Evolutionary conservation across 2,329 filamentous ascomycete species (phyloP).

Genomic region (Verticillium tricorpus): DNA sequence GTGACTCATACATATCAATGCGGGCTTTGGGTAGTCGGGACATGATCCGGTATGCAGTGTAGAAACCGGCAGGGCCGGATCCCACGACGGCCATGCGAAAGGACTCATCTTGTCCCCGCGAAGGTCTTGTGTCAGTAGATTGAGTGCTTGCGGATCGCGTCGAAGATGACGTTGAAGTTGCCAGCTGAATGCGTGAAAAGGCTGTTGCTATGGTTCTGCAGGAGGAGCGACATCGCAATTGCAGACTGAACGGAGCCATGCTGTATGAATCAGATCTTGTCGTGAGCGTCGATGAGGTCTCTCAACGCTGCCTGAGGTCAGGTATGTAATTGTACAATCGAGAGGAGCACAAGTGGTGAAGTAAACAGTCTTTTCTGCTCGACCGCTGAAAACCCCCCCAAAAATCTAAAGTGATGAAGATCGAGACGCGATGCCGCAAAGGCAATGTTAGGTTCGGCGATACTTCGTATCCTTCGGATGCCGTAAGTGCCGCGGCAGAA

Average conservation of each 20-base stretch:
- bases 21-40: slow-evolving; percentile 64
- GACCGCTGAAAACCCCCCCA: too few species aligned
- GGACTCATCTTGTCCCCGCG: slow-evolving; percentile 35
- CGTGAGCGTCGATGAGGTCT: background rate
- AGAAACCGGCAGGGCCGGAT: slow-evolving; percentile 94
- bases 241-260: background rate
- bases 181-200: background rate
- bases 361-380: background rate
- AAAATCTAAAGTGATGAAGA: too few species aligned
- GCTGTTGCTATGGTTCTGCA: background rate
- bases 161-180: background rate
- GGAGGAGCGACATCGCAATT: background rate
- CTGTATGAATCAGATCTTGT: background rate
- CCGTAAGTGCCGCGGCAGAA: too few species aligned
- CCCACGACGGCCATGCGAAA: slow-evolving; percentile 85
- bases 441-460: too few species aligned
- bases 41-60: slow-evolving; percentile 83
- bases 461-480: too few species aligned
- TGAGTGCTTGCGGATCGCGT: background rate
- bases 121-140: background rate
- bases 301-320: too few species aligned
- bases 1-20: slow-evolving; percentile 93
- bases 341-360: background rate
- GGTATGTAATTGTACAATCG: background rate
- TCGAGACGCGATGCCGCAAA: too few species aligned